Base-by-base conservation (phyloP, 768 basidiomycete species). In the Pleurotus giganteus region DNA sequence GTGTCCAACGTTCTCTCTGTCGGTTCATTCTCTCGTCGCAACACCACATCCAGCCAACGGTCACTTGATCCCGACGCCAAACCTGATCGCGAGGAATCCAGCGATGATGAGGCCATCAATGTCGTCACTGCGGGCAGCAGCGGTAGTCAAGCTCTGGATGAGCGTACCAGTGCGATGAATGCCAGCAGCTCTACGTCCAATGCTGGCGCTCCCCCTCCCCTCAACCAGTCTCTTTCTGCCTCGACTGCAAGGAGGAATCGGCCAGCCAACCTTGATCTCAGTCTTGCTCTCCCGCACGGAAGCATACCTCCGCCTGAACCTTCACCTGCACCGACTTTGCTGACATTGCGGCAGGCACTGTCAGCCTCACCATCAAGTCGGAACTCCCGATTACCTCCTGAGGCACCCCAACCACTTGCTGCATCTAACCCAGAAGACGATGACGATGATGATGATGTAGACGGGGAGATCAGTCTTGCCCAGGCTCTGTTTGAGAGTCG, bases 71-170 rank as follows among this genome's bases (percentile, higher is more conserved):
- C 72, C 13, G 80, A 80, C 59, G 57, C 69, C 6, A 86, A 86
- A 64, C 73, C 65, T 54, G 79, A 94, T 62, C 91, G 93, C 91
- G 74, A 81, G 53, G 84, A 90, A 65, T 83, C 81, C 4, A 92
- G 90, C 60, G 91, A 94, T 58, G 91, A 94, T 53, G 91, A 94
- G 67, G 91, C 90, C 12, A 90, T 94, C 52, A 84, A 91, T 61
- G 72, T 89, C 37, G 81, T 92, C 28, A 88, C 91, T 0, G 90
- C 91, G 15, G 91, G 84, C 9, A 77, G 89, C 12, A 89, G 88
- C 57, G 91, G 91, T 6, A 87, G 89, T 61, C 88, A 87, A 63
- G 85, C 86, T 12, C 66, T 93, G 47, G 91, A 94, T 62, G 91
- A 94, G 67, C 82, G 91, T 24, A 94, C 91, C 0, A 92, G 91